These are phyloP conservation scores for Coemansia interrupta DNA, from an alignment of 192 early-diverging fungal genomes.

Conservation along the genomic window DNA sequence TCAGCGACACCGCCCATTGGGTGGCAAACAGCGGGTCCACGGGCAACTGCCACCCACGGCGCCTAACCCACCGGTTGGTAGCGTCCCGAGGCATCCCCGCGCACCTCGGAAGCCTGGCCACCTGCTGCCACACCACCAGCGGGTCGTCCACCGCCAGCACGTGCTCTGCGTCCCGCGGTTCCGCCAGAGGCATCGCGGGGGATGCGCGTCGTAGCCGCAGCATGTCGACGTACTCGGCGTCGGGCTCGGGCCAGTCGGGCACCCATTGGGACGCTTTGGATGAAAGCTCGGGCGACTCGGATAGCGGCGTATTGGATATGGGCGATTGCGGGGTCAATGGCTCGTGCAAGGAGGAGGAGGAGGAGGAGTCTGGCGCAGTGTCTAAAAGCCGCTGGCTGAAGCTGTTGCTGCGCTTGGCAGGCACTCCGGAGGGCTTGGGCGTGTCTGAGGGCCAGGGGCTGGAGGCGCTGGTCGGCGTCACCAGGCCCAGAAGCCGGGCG, in stretches of 20 bases:
- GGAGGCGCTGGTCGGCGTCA: neutral
- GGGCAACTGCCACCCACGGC: conserved; percentile 34
- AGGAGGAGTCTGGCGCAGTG: neutral
- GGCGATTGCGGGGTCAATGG: conserved; percentile 5
- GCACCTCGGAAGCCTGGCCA: conserved; percentile 11
- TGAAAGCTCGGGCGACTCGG: neutral
- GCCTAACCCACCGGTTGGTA: conserved; percentile 32
- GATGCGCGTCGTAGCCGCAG: conserved; percentile 31
- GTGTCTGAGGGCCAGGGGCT: neutral
- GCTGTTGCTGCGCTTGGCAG: neutral
- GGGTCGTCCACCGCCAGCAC: conserved; percentile 16
- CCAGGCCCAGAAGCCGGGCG: conserved; percentile 37
- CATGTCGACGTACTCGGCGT: conserved; percentile 21
- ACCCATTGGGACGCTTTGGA: conserved; percentile 16
- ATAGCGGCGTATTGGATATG: neutral
- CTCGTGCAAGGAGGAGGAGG: neutral
- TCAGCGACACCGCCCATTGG: conserved; percentile 27
- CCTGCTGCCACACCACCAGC: conserved; percentile 24
- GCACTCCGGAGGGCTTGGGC: neutral
- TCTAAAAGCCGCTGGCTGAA: neutral
- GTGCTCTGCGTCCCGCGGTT: too few relatives aligned
- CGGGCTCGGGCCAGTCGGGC: conserved; percentile 42
- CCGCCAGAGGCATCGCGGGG: conserved; percentile 3
- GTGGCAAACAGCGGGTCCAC: conserved; percentile 28
- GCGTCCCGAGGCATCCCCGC: conserved; percentile 20